Base-by-base conservation (phyloP, 805 yeast genomes). In the Phaffomyces antillensis region DNA sequence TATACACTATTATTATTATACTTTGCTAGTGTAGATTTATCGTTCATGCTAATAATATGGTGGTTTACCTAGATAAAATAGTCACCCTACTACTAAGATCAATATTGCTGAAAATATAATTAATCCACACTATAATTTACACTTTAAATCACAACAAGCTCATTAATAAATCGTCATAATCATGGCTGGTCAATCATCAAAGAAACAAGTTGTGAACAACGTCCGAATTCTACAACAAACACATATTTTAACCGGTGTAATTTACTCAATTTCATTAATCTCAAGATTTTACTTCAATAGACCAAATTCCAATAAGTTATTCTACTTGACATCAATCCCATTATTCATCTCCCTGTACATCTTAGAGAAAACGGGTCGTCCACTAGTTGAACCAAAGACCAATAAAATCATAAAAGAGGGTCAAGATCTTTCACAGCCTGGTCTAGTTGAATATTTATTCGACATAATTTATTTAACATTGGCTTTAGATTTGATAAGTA, bases 111-210 rank as follows among this genome's bases (percentile, higher is more conserved):
- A 20, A 20, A 20, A 20, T 20, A 20, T 20, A 20, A 20, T 20
- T 4, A 20, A 20, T 7, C 23, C 23, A 20, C 23, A 20, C 23
- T 20, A 20, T 20, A 5, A 4, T 5, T 20, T 20, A 20, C 23
- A 20, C 23, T 20, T 7, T 20, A 20, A 20, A 20, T 7, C 23
- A 20, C 23, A 20, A 20, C 23, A 20, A 20, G 6, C 23, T 5
- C 23, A 20, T 20, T 4, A 20, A 20, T 20, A 20, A 20, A 20
- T 20, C 23, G 5, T 28, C 30, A 28, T n/a, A n/a, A n/a, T 11
- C 30, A 79, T 79, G 84, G 83, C 82, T 6, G 77, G 83, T 4
- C 73, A 71, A 49, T 72, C 83, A 40, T 61, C 69, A 15, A 79
- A 78, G 63, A 79, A 76, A 50, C 72, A 69, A 36, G 83, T 79